Evolutionary conservation across 179 eudicot genomes (phyloP), one percentile per base, ranked within the genome.

Genomic region (Silene noctiflora): DNA sequence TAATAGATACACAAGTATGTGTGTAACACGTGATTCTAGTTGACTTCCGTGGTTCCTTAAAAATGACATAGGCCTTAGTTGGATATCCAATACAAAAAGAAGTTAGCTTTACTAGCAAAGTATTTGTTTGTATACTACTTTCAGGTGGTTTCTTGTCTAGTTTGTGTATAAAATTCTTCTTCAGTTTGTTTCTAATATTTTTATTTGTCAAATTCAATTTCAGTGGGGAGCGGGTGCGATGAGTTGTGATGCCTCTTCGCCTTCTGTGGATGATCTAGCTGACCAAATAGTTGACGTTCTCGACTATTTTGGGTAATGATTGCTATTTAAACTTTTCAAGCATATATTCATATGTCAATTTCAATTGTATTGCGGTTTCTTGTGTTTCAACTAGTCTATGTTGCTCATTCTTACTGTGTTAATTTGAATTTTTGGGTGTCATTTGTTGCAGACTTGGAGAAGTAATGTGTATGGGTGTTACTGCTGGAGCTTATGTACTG

Each of bases 401-500:
- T 7, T 16, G 17, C 33, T 4, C 8, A 4, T 6, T 33, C 69
- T 27, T 14, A 27, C 69, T 65, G 17, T 65, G 4, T 33, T 67
- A 35, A 35, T 6, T 35, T 35, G 42, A 35, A 35, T 16, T 56
- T 19, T 51, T n/a, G 48, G 60, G 62, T 11, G 2, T 65, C 64
- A 60, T 42, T 62, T 76, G 63, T 61, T 69, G 25, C 84, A 92
- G 97, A 79, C 89, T 92, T 53, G 89, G 91, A 53, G 83, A 89
- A 68, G 96, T 89, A 75, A 88, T 92, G 96, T 89, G 91, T 76
- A 83, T 92, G 94, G 97, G 97, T 4, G 96, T 91, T 58, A 92
- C 94, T 55, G 92, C 94, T 72, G 97, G 97, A 80, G 96, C 96
- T 69, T 92, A 91, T 82, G 77, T 92, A 74, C 81, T 92, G 39